A percentile compares a stretch with the other conserved stretches of the same genome.
Evolutionary conservation across 2,329 filamentous ascomycete genomes (phyloP).

Genomic region (Tolypocladium endophyticum): DNA sequence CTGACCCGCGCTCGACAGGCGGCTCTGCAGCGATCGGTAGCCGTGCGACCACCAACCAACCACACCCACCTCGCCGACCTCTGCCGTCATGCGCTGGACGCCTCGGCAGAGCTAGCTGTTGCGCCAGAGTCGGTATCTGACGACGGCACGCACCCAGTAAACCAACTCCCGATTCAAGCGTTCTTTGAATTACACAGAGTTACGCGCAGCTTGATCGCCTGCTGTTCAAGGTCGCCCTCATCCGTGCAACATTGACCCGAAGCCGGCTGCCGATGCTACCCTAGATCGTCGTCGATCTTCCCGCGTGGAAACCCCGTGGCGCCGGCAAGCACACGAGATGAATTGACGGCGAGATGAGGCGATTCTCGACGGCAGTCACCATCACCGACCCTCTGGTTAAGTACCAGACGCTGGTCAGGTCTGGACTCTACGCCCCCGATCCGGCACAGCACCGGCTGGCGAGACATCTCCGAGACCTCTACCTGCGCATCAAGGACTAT

Average conservation of each 20-base stretch:
- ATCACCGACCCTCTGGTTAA: conserved; percentile 67
- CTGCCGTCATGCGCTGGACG: neutral
- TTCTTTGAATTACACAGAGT: neutral
- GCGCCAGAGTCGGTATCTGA: neutral
- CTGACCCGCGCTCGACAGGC: neutral
- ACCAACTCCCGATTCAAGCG: neutral
- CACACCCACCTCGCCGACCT: neutral
- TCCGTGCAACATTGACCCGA: neutral
- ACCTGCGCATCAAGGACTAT: conserved; percentile 68
- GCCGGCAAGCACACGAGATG: neutral
- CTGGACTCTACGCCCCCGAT: conserved; percentile 57
- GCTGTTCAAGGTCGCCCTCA: neutral
- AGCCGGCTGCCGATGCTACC: neutral
- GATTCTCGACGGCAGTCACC: conserved; percentile 38
- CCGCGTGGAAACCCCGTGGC: neutral
- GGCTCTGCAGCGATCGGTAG: neutral
- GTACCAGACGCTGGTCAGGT: conserved; percentile 61
- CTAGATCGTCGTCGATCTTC: neutral
- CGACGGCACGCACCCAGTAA: neutral
- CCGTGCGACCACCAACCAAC: neutral
- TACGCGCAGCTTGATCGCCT: too few relatives aligned
- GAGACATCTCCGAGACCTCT: conserved; percentile 67
- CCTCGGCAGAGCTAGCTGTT: neutral
- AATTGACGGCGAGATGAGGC: conserved; percentile 14
- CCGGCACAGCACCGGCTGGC: conserved; percentile 63